Conservation (phyloP, 768 basidiomycete genomes). For the Tephrocybe sp. region DNA sequence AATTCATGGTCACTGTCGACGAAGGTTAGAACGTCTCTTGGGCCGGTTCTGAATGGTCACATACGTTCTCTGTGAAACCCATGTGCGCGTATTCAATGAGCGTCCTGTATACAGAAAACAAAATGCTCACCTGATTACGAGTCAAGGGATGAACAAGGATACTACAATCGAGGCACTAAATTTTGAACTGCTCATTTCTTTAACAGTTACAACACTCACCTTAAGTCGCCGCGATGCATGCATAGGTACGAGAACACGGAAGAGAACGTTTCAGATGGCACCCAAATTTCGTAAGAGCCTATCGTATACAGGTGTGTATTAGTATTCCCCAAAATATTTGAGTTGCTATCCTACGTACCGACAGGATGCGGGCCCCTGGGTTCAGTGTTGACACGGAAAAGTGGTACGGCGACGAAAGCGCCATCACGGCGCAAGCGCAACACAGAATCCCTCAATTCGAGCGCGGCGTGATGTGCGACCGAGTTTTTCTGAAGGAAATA, state of each 20-base stretch:
- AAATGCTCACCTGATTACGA: slow-evolving; percentile 54
- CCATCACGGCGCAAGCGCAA: slow-evolving; percentile 70
- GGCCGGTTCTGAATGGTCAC: slow-evolving; percentile 16
- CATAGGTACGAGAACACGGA: slow-evolving; percentile 78
- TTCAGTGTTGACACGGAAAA: slow-evolving; percentile 65
- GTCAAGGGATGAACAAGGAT: slow-evolving; percentile 77
- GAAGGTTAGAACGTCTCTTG: background rate
- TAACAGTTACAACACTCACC: slow-evolving; percentile 37
- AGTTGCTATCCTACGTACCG: slow-evolving; percentile 40
- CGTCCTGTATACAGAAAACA: background rate
- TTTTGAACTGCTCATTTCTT: background rate
- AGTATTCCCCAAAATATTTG: background rate
- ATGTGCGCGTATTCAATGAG: slow-evolving; percentile 6
- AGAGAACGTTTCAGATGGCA: slow-evolving; percentile 69
- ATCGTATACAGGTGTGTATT: background rate
- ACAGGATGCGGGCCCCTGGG: slow-evolving; percentile 79
- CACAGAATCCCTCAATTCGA: slow-evolving; percentile 70
- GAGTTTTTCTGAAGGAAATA: slow-evolving; percentile 75
- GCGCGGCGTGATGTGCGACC: slow-evolving; percentile 60
- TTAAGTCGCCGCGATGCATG: slow-evolving; percentile 64
- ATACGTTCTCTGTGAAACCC: slow-evolving; percentile 57
- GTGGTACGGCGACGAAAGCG: slow-evolving; percentile 78
- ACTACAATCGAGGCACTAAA: slow-evolving; percentile 33
- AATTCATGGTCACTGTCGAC: slow-evolving; percentile 62
- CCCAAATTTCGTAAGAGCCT: slow-evolving; percentile 84